Base-by-base conservation (phyloP, 495 filamentous ascomycete species). In the Hyaloscypha bicolor region DNA sequence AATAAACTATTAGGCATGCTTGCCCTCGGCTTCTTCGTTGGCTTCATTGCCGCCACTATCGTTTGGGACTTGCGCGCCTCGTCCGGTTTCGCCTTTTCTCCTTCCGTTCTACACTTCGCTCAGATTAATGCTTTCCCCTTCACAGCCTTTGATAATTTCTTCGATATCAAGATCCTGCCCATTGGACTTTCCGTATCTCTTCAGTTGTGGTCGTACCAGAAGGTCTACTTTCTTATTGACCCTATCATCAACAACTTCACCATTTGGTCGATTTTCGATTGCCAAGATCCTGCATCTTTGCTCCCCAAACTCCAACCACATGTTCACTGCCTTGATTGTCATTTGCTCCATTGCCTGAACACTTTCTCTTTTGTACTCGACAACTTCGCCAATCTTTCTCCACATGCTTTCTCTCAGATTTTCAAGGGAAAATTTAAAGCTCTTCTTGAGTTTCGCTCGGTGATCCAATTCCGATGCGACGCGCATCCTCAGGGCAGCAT, bases 221-320 rank as follows among this genome's bases (percentile, higher is more conserved):
- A 48, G 1, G n/a, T 48, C 42, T 48, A 12, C 42, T n/a, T 48
- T 2, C n/a, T n/a, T 48, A 2, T 48, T 48, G n/a, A 48, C 42
- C n/a, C n/a, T 11, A 2, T 11, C 11, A 12, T 48, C 42, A n/a
- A 48, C 16, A 19, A 19, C 55, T 58, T 4, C 22, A 58, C 22
- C 2, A 25, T 25, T 25, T 25, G 25, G 25, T 2, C 25, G 25
- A 25, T 25, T 25, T 25, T 25, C 25, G 8, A 58, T 30, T 29
- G 31, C 31, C 9, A 58, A 16, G 31, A 58, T 58, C 22, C 55
- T 22, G 31, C 55, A 58, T 4, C 55, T n/a, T 32, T 58, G 55
- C 55, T 25, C 31, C 22, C 55, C 55, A 58, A 58, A 58, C 31
- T 58, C 55, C 6, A 58, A 29, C 55, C 55, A 58, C 21, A 58